Percentiles rank a stretch among this genome's conserved stretches.
phyloP scores from a whole-genome alignment of 257 asterid genomes.

The Forsythia viridissima region DNA sequence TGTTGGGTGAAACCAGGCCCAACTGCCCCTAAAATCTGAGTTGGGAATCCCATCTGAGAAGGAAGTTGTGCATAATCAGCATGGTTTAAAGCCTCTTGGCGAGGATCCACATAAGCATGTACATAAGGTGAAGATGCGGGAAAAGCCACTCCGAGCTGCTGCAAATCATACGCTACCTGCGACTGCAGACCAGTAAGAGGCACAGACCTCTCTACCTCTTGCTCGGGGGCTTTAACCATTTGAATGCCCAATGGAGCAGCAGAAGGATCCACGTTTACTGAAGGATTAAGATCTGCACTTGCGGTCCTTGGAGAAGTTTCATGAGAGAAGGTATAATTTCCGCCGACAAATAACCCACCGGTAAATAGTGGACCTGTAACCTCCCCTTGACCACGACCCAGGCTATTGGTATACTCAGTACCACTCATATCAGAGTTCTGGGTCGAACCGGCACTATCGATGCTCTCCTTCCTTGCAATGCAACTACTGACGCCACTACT shows the following conservation, averaged over 20 bases:
- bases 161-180: slow-evolving; percentile 7
- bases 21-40: slow-evolving; percentile 56
- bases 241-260: slow-evolving; percentile 47
- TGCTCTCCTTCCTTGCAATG: slow-evolving; percentile 68
- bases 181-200: slow-evolving; percentile 48
- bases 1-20: slow-evolving; percentile 61
- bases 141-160: slow-evolving; percentile 35
- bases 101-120: slow-evolving; percentile 62
- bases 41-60: slow-evolving; percentile 68
- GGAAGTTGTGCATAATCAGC: slow-evolving; percentile 56
- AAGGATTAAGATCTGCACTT: slow-evolving; percentile 41
- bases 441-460: slow-evolving; percentile 67
- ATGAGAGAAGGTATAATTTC: slow-evolving; percentile 36
- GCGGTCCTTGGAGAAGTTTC: slow-evolving; percentile 46
- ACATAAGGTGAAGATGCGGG: slow-evolving; percentile 55
- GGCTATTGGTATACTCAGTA: slow-evolving; percentile 56
- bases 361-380: slow-evolving; percentile 45
- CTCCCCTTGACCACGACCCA: slow-evolving; percentile 44
- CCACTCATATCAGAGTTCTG: slow-evolving; percentile 68
- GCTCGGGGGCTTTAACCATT: slow-evolving; percentile 42
- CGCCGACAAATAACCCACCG: slow-evolving; percentile 48
- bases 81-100: slow-evolving; percentile 48
- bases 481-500: slow-evolving; percentile 24
- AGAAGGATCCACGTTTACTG: slow-evolving; percentile 38
- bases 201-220: slow-evolving; percentile 49